Base-by-base conservation (phyloP, 257 asterid species). In the Plantago major region DNA sequence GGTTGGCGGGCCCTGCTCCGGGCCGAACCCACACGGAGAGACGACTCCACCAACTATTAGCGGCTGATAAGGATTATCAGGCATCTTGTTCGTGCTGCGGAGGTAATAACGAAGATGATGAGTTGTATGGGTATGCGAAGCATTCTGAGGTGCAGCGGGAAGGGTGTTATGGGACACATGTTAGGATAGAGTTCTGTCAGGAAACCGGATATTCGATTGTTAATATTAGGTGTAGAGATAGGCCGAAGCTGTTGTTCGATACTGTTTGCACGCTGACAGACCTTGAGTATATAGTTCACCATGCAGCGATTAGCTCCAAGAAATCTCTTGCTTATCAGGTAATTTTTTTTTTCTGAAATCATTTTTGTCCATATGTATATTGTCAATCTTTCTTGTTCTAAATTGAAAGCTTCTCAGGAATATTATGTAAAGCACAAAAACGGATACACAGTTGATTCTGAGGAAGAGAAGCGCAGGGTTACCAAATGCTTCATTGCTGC, bases 41-140 rank as follows among this genome's bases (percentile, higher is more conserved):
- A 72, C 93, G 98, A 76, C 98, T 91, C 65, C 98, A 91, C 80
- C 95, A 91, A 81, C 70, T 91, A 64, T 76, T 91, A 97, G 82
- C 84, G 7, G 94, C 83, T 2, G 95, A 86, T 54, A 28, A 82
- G 28, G 95, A 91, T 75, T 88, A 84, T 16, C 84, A 83, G 77
- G 78, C 45, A 9, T 83, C 95, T 47, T 67, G 90, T 60, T 82
- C 78, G 19, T 79, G 95, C 26, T 78, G 86, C 46, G 68, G 72
- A 5, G 79, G 74, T 16, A 65, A 58, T 1, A 49, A 65, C 43
- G 86, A 78, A 6, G 69, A 73, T 45, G 82, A 79, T 10, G 81
- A 78, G 9, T 58, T 75, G 3, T 64, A 79, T 26, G 71, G 62
- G n/a, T 63, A 62, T 28, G 64, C 64, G 4, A 70, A 60, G 50